Evolutionary conservation across 2,329 filamentous ascomycete genomes (phyloP), one percentile per base, ranked within the genome.

Genomic region (Fusarium albidum): DNA sequence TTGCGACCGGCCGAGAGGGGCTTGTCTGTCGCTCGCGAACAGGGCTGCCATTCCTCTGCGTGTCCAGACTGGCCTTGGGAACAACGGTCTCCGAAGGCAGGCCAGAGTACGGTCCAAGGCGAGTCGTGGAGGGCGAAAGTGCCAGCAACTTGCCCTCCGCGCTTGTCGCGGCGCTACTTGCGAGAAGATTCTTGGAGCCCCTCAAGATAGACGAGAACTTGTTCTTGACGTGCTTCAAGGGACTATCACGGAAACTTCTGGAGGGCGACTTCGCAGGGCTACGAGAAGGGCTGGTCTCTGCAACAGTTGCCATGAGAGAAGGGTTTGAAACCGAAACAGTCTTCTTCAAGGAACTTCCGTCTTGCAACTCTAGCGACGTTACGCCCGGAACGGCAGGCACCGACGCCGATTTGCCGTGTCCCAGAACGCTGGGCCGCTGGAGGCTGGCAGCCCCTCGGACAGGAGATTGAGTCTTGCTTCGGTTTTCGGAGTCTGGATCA

Each of bases 181-280:
- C 91, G 58, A 97, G 88, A 41, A 97, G 83, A 12, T 89, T 91
- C 71, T 90, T 94, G 5, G 93, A 95, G 49, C 88, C 90, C 73
- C 92, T 93, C 65, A 97, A 79, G 54, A 96, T 92, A 9, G 93
- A 96, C 39, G 94, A 96, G 40, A 98, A 80, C 70, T 92, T 96
- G 68, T 90, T 91, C 76, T 96, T 98, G 25, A 95, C 93, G 44
- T 95, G 92, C 73, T 93, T 96, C 53, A 97, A 74, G 6, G 92
- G 92, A 52, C 89, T 94, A 62, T 96, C 92, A 8, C 81, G 79
- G 64, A 84, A 79, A 41, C 70, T 76, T 48, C 83, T 76, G 6
- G 81, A 78, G 0, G 83, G 83, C 1, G 85, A 86, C 62, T 85
- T 86, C 3, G 76, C 71, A 59, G 82, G 76, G 71, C 82, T 75